Conservation (phyloP, 2,329 filamentous ascomycete species). For the Anthostomella pinea region DNA sequence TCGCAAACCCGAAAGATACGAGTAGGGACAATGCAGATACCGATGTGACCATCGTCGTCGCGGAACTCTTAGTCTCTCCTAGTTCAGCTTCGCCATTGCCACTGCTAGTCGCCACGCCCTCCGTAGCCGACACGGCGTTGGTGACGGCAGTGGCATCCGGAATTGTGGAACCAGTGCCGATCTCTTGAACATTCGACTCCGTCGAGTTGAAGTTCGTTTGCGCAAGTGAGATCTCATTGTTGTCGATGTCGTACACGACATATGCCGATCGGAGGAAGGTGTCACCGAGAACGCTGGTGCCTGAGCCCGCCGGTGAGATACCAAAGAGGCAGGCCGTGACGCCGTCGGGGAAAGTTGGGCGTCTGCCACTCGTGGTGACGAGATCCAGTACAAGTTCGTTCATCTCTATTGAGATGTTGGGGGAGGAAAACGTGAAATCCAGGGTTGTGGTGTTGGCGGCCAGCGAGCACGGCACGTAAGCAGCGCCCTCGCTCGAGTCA, state of each 20-base stretch:
- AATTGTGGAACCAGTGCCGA: constrained; percentile 47
- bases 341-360: constrained; percentile 52
- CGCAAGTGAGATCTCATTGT: constrained; percentile 69
- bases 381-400: constrained; percentile 58
- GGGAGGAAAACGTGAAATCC: constrained; percentile 53
- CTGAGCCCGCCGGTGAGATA: constrained; percentile 54
- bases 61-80: constrained; percentile 10
- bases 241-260: constrained; percentile 70
- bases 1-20: constrained; percentile 16
- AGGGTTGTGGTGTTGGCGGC: constrained; percentile 40
- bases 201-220: constrained; percentile 62
- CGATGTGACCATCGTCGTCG: constrained; percentile 1
- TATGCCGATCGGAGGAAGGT: constrained; percentile 75
- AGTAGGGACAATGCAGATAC: constrained; percentile 11
- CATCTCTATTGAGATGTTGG: constrained; percentile 54
- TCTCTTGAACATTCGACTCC: constrained; percentile 51
- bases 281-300: constrained; percentile 66
- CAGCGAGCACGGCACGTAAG: constrained; percentile 61
- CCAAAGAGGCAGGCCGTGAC: constrained; percentile 63
- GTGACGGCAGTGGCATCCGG: constrained; percentile 52
- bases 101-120: constrained; percentile 32
- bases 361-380: constrained; percentile 43
- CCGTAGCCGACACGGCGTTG: constrained; percentile 48
- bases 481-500: constrained; percentile 48
- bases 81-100: constrained; percentile 19